These are phyloP conservation scores for Sonneratia alba DNA, from an alignment of 345 rosid species.

Conservation along the genomic window DNA sequence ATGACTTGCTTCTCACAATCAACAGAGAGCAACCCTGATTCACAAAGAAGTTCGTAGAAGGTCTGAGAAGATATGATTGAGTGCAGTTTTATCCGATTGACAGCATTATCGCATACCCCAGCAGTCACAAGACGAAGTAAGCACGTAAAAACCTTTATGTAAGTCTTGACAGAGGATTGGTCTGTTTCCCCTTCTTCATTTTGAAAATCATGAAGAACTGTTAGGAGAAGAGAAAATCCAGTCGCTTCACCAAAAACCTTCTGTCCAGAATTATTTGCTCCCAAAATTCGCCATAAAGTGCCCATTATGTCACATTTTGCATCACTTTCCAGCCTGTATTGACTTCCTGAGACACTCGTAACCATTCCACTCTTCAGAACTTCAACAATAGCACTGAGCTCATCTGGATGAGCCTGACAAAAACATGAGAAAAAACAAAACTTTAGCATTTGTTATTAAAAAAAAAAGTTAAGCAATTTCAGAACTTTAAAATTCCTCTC, in stretches of 20 bases:
- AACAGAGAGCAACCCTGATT: constrained; percentile 91
- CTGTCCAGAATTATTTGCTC: constrained; percentile 74
- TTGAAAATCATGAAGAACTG: constrained; percentile 84
- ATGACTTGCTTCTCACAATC: constrained; percentile 94
- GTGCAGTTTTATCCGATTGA: constrained; percentile 81
- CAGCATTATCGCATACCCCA: constrained; percentile 67
- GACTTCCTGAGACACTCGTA: constrained; percentile 76
- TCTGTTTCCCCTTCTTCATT: constrained; percentile 49
- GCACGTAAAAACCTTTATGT: constrained; percentile 69
- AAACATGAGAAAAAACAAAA: constrained; percentile 4
- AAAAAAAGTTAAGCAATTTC: neutral
- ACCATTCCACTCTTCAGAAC: constrained; percentile 97
- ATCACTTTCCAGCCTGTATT: constrained; percentile 77
- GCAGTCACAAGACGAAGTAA: constrained; percentile 82
- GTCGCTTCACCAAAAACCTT: constrained; percentile 93
- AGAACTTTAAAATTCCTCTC: neutral
- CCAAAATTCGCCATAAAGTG: constrained; percentile 88
- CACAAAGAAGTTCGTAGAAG: constrained; percentile 80
- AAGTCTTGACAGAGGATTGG: constrained; percentile 43
- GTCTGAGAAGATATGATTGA: constrained; percentile 73
- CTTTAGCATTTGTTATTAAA: neutral
- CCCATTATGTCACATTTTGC: constrained; percentile 99
- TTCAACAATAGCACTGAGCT: constrained; percentile 79
- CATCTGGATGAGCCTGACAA: constrained; percentile 83
- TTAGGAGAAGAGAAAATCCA: constrained; percentile 93